Percentiles rank a stretch among this genome's conserved stretches.
These are phyloP conservation scores for Cutaneotrichosporon sp. DNA, from an alignment of 1,284 basidiomycete genomes.

Conservation along the genomic window DNA sequence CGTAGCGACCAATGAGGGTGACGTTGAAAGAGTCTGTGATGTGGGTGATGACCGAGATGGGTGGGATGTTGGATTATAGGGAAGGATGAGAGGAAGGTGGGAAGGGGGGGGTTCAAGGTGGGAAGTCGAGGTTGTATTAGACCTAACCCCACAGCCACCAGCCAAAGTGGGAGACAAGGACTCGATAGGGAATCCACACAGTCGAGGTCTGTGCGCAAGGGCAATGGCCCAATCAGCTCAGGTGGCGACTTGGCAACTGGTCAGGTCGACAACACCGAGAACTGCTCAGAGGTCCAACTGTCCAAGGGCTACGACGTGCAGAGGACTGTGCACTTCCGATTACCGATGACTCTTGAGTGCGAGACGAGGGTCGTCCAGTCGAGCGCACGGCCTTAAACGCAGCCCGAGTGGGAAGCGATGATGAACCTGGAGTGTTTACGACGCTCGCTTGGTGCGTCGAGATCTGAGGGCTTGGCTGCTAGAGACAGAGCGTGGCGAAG, in stretches of 20 bases:
- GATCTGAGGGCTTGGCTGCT: neutral
- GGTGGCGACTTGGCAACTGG: conserved; percentile 4
- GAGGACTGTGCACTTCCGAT: neutral
- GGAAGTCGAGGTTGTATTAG: neutral
- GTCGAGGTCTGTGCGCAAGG: conserved; percentile 7
- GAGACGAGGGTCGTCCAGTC: neutral
- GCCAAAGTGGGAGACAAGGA: neutral
- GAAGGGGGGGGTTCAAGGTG: neutral
- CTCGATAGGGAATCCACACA: neutral
- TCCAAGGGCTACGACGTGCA: neutral
- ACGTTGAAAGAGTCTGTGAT: neutral
- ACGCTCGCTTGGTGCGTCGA: neutral
- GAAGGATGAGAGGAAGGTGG: too few relatives aligned
- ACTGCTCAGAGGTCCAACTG: neutral
- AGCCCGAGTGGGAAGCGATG: too few relatives aligned
- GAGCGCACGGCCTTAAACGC: neutral
- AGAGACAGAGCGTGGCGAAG: neutral
- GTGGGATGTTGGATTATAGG: neutral
- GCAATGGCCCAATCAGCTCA: neutral
- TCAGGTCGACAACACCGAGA: neutral
- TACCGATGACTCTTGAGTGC: neutral
- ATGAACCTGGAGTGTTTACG: neutral
- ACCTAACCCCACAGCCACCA: neutral
- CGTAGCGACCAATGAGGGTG: neutral
- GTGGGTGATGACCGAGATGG: neutral